Evolutionary conservation across 176 grass and related monocot species (phyloP).

Genomic region (Typha latifolia): DNA sequence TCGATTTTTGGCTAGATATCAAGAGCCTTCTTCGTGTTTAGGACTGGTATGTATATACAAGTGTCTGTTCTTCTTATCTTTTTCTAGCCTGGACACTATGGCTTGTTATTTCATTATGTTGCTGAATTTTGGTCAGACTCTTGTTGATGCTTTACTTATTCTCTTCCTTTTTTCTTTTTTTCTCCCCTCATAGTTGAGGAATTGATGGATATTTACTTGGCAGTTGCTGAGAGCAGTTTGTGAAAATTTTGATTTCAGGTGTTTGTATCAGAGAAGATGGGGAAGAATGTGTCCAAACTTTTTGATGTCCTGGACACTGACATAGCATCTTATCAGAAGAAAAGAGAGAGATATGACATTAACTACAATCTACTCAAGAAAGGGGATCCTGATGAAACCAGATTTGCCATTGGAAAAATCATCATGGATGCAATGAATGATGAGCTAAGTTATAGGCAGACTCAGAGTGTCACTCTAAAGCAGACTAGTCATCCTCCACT

Average conservation of each 20-base stretch:
- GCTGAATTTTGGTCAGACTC: background rate
- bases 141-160: background rate
- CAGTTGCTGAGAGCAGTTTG: constrained; percentile 3
- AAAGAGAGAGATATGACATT: constrained; percentile 35
- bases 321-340: constrained; percentile 22
- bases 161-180: background rate
- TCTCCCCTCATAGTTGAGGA: background rate
- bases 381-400: constrained; percentile 38
- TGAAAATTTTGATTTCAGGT: constrained; percentile 34
- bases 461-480: background rate
- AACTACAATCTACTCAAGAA: constrained; percentile 56
- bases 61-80: background rate
- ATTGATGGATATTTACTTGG: background rate
- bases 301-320: constrained; percentile 36
- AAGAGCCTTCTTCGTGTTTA: constrained; percentile 29
- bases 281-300: constrained; percentile 28
- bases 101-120: background rate
- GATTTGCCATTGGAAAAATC: constrained; percentile 66
- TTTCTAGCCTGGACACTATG: background rate
- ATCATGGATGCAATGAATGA: constrained; percentile 56
- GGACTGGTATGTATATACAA: constrained; percentile 43
- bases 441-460: background rate
- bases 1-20: constrained; percentile 43
- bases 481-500: background rate
- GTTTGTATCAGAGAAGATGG: constrained; percentile 38